Evolutionary conservation across 1,284 basidiomycete genomes (phyloP).

Genomic region (Hymenochaete sp.): DNA sequence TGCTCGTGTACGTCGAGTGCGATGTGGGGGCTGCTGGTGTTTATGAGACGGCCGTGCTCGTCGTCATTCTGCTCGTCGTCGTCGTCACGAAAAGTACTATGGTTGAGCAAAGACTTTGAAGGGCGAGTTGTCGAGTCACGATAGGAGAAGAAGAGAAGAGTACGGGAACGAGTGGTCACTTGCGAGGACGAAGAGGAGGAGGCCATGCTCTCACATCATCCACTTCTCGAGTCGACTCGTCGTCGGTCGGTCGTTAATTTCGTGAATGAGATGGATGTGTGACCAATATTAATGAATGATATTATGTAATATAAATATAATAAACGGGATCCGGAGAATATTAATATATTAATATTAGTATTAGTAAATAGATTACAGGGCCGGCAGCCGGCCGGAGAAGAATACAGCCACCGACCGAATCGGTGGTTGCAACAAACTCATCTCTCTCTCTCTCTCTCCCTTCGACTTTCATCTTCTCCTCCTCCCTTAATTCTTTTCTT

Average conservation of each 20-base stretch:
- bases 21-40: constrained; percentile 1
- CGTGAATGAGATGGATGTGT: too few species aligned
- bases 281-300: neutral
- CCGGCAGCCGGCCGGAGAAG: neutral
- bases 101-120: constrained; percentile 27
- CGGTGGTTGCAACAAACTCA: neutral
- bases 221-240: too few species aligned
- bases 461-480: constrained; percentile 18
- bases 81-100: constrained; percentile 22
- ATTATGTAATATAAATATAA: neutral
- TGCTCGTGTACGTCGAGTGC: constrained; percentile 26
- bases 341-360: neutral
- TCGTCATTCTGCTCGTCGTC: constrained; percentile 41
- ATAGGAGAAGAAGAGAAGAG: constrained; percentile 91
- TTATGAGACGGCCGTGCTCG: constrained; percentile 68
- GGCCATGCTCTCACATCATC: too few species aligned
- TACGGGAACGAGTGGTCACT: constrained; percentile 74
- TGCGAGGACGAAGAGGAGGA: constrained; percentile 27
- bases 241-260: too few species aligned
- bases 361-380: neutral
- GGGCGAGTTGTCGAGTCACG: constrained; percentile 69
- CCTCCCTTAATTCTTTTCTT: constrained; percentile 21
- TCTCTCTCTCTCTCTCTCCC: constrained; percentile 17
- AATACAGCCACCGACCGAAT: neutral
- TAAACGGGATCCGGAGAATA: neutral